phyloP scores from a whole-genome alignment of 345 rosid species.

The Bretschneidera sinensis region DNA sequence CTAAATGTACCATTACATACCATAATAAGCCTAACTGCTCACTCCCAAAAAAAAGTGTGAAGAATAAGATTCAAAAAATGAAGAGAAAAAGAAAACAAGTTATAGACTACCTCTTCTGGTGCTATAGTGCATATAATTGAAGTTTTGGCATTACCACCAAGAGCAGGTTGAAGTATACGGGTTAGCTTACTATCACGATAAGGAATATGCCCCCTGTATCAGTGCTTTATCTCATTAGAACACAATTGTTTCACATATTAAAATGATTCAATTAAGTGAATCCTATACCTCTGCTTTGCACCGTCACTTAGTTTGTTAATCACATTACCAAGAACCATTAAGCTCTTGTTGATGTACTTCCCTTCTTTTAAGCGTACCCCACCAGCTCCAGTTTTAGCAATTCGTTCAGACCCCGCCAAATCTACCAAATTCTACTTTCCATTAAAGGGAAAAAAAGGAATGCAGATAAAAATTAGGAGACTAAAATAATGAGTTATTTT shows the following conservation, averaged over 20 bases:
- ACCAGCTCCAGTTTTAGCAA: conserved; percentile 93
- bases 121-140: conserved; percentile 95
- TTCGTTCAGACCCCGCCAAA: conserved; percentile 91
- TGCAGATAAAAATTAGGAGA: conserved; percentile 7
- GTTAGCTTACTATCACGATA: conserved; percentile 98
- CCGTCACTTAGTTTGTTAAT: conserved; percentile 91
- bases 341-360: conserved; percentile 90
- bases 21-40: conserved; percentile 4
- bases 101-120: conserved; percentile 80
- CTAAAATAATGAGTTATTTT: neutral
- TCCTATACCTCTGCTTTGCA: conserved; percentile 62
- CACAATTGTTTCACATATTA: neutral
- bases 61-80: neutral
- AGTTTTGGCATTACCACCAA: conserved; percentile 96
- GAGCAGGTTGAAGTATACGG: conserved; percentile 96
- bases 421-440: conserved; percentile 79
- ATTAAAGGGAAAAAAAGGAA: conserved; percentile 6
- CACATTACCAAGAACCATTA: conserved; percentile 94
- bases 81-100: neutral
- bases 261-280: conserved; percentile 8
- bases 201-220: conserved; percentile 85
- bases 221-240: conserved; percentile 10
- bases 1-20: conserved; percentile 28
- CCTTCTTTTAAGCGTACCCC: conserved; percentile 94
- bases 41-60: neutral